Conservation (phyloP, 352 stramenopile species). For the Detonula confervacea region DNA sequence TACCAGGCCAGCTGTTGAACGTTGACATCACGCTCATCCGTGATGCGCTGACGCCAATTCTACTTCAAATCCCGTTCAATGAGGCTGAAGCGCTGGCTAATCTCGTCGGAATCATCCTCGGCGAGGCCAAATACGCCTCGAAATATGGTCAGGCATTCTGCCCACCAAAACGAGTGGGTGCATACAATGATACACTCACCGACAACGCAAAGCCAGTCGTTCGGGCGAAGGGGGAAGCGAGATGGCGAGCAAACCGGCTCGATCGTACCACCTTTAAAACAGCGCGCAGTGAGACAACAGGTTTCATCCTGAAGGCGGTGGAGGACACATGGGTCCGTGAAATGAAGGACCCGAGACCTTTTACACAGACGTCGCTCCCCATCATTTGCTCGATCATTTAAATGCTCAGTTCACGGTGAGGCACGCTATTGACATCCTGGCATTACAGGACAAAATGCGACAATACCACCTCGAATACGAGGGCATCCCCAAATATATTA, state of each 20-base stretch:
- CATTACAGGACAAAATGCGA: conserved; percentile 6
- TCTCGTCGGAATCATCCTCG: no score
- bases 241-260: neutral
- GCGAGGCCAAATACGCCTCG: no score
- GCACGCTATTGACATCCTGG: conserved; percentile 14
- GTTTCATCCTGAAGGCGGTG: neutral
- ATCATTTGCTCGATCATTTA: no score
- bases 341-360: neutral
- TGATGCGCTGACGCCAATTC: no score
- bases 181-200: no score
- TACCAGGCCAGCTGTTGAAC: no score
- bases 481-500: conserved; percentile 34
- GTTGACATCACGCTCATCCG: no score
- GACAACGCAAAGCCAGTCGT: neutral
- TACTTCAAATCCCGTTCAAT: no score
- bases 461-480: neutral
- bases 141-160: no score
- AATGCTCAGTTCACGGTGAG: neutral
- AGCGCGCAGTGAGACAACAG: neutral
- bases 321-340: no score
- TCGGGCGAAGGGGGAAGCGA: neutral
- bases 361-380: neutral
- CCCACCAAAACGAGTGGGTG: no score
- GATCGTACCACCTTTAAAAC: neutral
- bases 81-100: no score